These are phyloP conservation scores for Rhodosporidiobolus odoratus DNA, from an alignment of 768 basidiomycete genomes.

Conservation along the genomic window DNA sequence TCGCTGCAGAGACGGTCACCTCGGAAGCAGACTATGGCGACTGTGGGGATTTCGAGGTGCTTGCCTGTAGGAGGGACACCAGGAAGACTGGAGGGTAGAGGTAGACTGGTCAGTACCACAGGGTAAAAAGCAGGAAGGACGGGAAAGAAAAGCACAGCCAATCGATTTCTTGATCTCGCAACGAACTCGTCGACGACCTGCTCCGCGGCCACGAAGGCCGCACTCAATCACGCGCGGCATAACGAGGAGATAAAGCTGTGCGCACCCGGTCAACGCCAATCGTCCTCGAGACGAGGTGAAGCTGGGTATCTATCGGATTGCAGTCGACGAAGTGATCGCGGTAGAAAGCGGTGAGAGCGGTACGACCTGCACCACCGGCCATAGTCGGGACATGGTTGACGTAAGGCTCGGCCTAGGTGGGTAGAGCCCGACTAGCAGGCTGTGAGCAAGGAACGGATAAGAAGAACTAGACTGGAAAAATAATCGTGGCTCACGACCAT, in stretches of 20 bases:
- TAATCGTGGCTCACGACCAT: neutral
- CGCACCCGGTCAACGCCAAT: constrained; percentile 49
- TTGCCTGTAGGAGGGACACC: constrained; percentile 56
- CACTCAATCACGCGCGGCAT: neutral
- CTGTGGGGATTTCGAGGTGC: constrained; percentile 54
- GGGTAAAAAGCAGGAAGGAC: neutral
- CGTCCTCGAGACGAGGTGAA: constrained; percentile 48
- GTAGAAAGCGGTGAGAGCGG: constrained; percentile 49
- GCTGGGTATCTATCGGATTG: constrained; percentile 50
- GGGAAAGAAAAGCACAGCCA: constrained; percentile 22
- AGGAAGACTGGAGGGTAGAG: constrained; percentile 46
- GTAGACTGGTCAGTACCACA: neutral
- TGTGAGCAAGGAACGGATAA: neutral
- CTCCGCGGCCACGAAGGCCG: constrained; percentile 40
- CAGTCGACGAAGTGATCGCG: constrained; percentile 42
- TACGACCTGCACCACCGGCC: constrained; percentile 57
- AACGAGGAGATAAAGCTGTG: neutral
- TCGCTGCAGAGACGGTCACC: constrained; percentile 49
- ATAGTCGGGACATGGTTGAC: constrained; percentile 60
- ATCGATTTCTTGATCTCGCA: constrained; percentile 41
- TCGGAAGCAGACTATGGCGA: constrained; percentile 57
- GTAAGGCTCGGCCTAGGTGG: constrained; percentile 58
- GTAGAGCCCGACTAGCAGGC: constrained; percentile 35
- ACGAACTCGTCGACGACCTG: constrained; percentile 50
- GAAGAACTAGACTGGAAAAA: neutral